Evolutionary conservation across 495 filamentous ascomycete species (phyloP), one percentile per base, ranked within the genome.

Genomic region (Hyphodiscus hymeniophilus): DNA sequence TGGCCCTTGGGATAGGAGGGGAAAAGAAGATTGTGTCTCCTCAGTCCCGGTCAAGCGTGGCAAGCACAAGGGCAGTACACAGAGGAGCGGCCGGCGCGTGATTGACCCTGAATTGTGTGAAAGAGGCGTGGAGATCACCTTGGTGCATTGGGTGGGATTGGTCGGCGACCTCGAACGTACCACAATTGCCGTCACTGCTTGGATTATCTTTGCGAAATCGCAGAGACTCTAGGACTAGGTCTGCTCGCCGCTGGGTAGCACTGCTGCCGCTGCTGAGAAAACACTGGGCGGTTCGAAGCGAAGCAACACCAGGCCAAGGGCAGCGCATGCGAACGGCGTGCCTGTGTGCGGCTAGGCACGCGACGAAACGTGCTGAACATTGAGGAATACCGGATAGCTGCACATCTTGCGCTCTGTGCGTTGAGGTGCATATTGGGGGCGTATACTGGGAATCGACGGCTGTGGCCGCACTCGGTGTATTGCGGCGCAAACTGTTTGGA

Each of bases 311-410:
- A n/a, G 40, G 28, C 17, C 22, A 31, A 28, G 32, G 24, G 31
- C 24, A 38, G 50, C 48, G 44, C 40, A 42, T 57, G 50, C 55
- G 55, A 57, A 57, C 55, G 41, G 10, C 55, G 55, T 57, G 55
- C 50, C 47, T 57, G 42, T 49, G 50, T 38, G 41, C 50, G 40
- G 46, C 47, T 47, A 47, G 55, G 44, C 55, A 57, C 55, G 55
- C 46, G 46, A 33, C 46, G 55, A 54, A 57, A 54, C 55, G 55
- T 54, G 50, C 24, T 38, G 50, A 38, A 28, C 23, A 53, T 34
- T 50, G 22, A 43, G 26, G 49, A 46, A 35, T 13, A 17, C 28
- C 45, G 55, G 55, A 20, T 57, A 54, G 21, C 28, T 50, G 50
- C 55, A 31, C 36, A 11, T 35, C 3, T 22, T 28, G 5, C 22